Conservation (phyloP, 2,329 filamentous ascomycete species). For the Anisogramma anomala region DNA sequence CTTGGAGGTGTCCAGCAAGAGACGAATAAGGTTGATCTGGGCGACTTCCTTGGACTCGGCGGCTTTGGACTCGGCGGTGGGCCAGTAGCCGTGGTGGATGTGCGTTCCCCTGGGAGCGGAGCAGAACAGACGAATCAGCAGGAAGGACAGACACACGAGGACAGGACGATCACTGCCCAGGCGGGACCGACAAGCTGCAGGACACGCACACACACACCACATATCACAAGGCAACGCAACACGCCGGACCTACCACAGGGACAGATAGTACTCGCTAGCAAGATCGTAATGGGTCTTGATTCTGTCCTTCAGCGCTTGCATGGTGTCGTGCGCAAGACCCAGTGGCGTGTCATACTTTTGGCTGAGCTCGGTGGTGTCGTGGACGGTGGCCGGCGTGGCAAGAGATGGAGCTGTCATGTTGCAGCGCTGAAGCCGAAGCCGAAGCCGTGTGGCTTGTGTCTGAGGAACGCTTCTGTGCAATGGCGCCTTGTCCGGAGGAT, state of each 20-base stretch:
- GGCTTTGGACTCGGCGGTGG: conserved; percentile 30
- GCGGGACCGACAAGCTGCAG: too few species aligned
- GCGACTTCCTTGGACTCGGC: conserved; percentile 45
- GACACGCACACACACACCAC: neutral
- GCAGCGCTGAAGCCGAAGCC: neutral
- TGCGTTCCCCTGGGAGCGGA: conserved; percentile 41
- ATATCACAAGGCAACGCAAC: too few species aligned
- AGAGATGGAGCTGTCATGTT: neutral
- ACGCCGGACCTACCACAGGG: conserved; percentile 42
- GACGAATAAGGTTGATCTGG: conserved; percentile 44
- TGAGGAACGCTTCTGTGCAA: too few species aligned
- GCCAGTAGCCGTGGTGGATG: conserved; percentile 53
- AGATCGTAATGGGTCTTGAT: conserved; percentile 51
- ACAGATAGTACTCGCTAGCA: conserved; percentile 50
- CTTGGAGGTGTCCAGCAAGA: conserved; percentile 38
- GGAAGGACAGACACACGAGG: too few species aligned
- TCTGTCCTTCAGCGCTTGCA: conserved; percentile 42
- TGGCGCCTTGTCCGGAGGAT: too few species aligned
- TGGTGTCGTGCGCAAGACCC: conserved; percentile 33
- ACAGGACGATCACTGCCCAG: neutral
- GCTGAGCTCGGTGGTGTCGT: conserved; percentile 28
- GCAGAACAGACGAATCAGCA: neutral
- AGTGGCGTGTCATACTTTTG: conserved; percentile 34
- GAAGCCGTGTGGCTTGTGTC: too few species aligned
- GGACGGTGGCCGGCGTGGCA: neutral